Percentiles rank a stretch among this genome's conserved stretches.
These are phyloP conservation scores for Delonix regia DNA, from an alignment of 306 rosid species.

Conservation along the genomic window DNA sequence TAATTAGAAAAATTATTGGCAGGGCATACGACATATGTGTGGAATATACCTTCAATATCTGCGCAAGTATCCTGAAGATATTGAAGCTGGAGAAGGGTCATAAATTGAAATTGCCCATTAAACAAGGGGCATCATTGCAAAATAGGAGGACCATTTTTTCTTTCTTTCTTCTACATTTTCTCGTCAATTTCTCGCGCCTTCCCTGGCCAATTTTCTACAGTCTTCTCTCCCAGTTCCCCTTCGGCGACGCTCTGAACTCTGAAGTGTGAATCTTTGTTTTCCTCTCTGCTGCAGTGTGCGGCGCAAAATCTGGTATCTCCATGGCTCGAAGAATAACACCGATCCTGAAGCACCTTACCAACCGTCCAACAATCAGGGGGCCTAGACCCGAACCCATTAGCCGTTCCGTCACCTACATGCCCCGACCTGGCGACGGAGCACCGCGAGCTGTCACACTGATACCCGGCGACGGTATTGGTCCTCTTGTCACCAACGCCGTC, in stretches of 20 bases:
- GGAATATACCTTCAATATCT: background rate
- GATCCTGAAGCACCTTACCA: constrained; percentile 37
- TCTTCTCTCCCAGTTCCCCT: background rate
- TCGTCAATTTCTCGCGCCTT: constrained; percentile 28
- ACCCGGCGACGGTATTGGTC: constrained; percentile 42
- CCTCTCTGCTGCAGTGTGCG: background rate
- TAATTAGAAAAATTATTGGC: no score
- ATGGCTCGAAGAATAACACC: constrained; percentile 51
- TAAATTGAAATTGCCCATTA: background rate
- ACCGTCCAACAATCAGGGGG: constrained; percentile 4
- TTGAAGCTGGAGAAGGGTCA: background rate
- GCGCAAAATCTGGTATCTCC: background rate
- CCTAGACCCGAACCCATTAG: constrained; percentile 35
- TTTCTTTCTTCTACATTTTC: background rate
- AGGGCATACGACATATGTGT: no score
- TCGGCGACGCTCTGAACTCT: background rate
- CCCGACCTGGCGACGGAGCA: constrained; percentile 50
- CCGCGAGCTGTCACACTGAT: constrained; percentile 40
- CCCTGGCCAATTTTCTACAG: background rate
- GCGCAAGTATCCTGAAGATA: background rate
- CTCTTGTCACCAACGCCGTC: constrained; percentile 41
- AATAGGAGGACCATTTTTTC: background rate
- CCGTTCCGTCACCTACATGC: constrained; percentile 63
- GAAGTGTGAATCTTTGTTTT: background rate
- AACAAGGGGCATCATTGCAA: constrained; percentile 23